Conservation (phyloP, 768 basidiomycete species). For the Tulasnella sp. region DNA sequence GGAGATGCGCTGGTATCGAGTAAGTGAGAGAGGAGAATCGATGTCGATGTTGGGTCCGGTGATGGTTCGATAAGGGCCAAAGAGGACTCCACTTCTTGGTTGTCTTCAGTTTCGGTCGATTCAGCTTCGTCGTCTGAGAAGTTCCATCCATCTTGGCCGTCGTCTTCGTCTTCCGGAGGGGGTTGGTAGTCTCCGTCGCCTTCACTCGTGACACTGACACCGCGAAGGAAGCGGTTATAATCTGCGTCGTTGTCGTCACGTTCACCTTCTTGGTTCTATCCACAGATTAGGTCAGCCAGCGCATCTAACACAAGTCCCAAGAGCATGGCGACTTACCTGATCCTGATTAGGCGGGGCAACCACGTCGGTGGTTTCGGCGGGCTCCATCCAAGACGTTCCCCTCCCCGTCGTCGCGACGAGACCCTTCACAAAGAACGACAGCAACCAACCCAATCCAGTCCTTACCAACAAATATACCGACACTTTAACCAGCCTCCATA, state of each 20-base stretch:
- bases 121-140: slow-evolving; percentile 24
- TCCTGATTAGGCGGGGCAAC: background rate
- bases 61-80: slow-evolving; percentile 15
- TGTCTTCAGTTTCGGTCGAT: background rate
- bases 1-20: slow-evolving; percentile 15
- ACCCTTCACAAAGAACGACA: background rate
- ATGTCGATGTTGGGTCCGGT: slow-evolving; percentile 5
- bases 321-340: too few relatives aligned
- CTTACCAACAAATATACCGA: background rate
- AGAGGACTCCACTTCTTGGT: slow-evolving; percentile 1
- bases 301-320: background rate
- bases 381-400: background rate
- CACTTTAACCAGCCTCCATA: background rate
- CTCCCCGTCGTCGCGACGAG: background rate
- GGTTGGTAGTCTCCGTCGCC: slow-evolving; percentile 15
- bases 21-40: slow-evolving; percentile 28
- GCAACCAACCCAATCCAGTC: background rate
- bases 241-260: background rate
- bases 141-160: background rate
- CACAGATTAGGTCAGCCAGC: background rate
- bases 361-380: background rate
- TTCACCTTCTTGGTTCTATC: background rate
- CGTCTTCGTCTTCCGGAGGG: background rate
- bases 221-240: slow-evolving; percentile 23
- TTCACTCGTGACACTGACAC: background rate